Evolutionary conservation across 2,329 filamentous ascomycete genomes (phyloP), one percentile per base, ranked within the genome.

Genomic region (Blumeriella jaapii): DNA sequence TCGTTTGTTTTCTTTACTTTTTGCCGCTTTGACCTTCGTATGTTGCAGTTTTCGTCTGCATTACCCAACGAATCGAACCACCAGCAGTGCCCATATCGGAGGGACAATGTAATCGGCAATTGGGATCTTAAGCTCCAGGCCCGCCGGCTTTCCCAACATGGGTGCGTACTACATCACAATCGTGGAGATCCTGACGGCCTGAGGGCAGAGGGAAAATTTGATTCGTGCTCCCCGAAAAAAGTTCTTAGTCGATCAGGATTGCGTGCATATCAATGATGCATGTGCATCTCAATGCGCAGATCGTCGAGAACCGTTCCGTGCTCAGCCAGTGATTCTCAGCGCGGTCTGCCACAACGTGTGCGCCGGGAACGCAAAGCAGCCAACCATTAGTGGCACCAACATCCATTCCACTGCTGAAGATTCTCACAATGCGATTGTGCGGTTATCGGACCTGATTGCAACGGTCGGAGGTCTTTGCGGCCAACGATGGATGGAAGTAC

Each of bases 311-410:
- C 13, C 13, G n/a, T n/a, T 19, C 25, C 11, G 29, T 22, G 11
- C 20, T 29, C 15, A 17, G 35, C 20, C 22, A 27, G 24, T 16
- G 29, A 35, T 23, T 29, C 29, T 11, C 23, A 16, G 15, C 14
- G 13, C 19, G 16, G 29, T 12, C 15, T 9, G 16, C 23, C 29
- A 37, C 29, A 28, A 22, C 23, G 29, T 38, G 29, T 38, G 30
- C 35, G 35, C 24, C 24, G 24, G 35, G 25, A 32, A 32, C 19
- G 17, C 29, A 38, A 27, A 16, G 35, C 12, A 28, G 35, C 29
- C 24, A 32, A 17, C 17, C 18, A 19, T 28, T n/a, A n/a, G n/a
- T n/a, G n/a, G 11, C 29, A 28, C 29, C 11, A 15, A 28, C 23
- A 23, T 23, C 19, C 25, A 16, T 15, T 11, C n/a, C n/a, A n/a